A percentile compares a stretch with the other conserved stretches of the same genome.
Conservation (phyloP, 768 basidiomycete genomes). For the Russula griseocarnosa region DNA sequence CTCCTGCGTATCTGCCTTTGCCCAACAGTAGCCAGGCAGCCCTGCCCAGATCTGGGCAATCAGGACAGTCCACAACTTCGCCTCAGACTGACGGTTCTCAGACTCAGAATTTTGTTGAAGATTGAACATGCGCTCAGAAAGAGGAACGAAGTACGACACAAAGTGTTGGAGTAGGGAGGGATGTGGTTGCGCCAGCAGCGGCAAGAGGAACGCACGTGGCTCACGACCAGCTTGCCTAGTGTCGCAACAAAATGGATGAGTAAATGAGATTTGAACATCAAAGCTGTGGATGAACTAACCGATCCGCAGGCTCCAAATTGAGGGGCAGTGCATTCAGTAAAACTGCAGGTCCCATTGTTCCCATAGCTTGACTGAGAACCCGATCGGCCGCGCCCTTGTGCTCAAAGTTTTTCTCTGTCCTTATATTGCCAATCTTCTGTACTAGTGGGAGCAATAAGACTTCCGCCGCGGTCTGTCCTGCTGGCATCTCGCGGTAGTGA, state of each 20-base stretch:
- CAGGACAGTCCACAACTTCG: conserved; percentile 93
- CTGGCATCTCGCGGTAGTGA: conserved; percentile 44
- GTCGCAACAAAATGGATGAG: conserved; percentile 1
- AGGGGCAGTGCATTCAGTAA: conserved; percentile 73
- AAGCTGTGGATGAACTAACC: conserved; percentile 45
- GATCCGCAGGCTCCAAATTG: conserved; percentile 75
- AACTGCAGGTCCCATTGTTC: conserved; percentile 78
- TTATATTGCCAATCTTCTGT: conserved; percentile 63
- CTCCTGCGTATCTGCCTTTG: conserved; percentile 66
- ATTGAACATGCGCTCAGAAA: conserved; percentile 91
- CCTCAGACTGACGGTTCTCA: conserved; percentile 72
- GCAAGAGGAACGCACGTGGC: conserved; percentile 88
- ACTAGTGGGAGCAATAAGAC: conserved; percentile 65
- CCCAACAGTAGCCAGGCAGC: conserved; percentile 85
- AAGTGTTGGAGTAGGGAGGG: conserved; percentile 82
- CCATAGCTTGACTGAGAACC: conserved; percentile 76
- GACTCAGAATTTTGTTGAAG: conserved; percentile 75
- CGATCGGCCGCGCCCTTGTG: conserved; percentile 83
- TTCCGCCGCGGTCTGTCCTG: conserved; percentile 60
- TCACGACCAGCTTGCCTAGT: conserved; percentile 65
- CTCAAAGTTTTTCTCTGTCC: conserved; percentile 80
- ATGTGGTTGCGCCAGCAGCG: conserved; percentile 77
- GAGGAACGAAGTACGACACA: conserved; percentile 83
- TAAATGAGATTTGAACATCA: background rate
- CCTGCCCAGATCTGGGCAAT: conserved; percentile 93